Evolutionary conservation across 139 green algal genomes (phyloP).

Genomic region (Volvox reticuliferus): DNA sequence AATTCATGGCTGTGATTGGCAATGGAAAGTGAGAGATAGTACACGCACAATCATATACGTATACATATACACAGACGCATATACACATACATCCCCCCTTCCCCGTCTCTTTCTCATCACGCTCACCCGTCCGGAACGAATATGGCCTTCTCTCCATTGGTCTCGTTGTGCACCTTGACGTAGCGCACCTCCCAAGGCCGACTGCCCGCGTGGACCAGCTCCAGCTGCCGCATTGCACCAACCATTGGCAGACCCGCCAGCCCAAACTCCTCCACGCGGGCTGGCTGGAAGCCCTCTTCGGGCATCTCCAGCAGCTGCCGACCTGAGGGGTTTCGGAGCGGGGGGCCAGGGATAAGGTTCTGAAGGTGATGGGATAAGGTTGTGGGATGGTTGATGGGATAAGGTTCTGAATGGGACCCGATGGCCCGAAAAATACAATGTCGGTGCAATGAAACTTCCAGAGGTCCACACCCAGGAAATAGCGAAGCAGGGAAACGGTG

Average conservation of each 20-base stretch:
- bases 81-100: no score
- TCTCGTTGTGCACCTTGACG: conserved; percentile 60
- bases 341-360: no score
- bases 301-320: conserved; percentile 50
- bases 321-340: conserved; percentile 24
- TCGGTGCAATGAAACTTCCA: neutral
- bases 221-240: conserved; percentile 55
- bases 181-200: conserved; percentile 49
- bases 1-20: no score
- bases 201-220: conserved; percentile 50
- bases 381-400: no score
- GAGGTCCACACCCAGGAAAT: neutral
- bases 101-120: neutral
- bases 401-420: no score
- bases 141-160: conserved; percentile 44
- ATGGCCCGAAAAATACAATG: neutral
- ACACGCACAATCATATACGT: no score
- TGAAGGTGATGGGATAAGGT: no score
- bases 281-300: conserved; percentile 52
- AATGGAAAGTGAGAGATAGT: no score
- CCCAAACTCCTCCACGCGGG: conserved; percentile 51
- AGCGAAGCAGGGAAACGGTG: neutral
- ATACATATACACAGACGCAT: no score
- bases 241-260: conserved; percentile 46
- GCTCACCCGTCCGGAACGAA: conserved; percentile 55